phyloP scores from a whole-genome alignment of 805 yeast genomes.

The Maudiozyma serrabonitensis region DNA sequence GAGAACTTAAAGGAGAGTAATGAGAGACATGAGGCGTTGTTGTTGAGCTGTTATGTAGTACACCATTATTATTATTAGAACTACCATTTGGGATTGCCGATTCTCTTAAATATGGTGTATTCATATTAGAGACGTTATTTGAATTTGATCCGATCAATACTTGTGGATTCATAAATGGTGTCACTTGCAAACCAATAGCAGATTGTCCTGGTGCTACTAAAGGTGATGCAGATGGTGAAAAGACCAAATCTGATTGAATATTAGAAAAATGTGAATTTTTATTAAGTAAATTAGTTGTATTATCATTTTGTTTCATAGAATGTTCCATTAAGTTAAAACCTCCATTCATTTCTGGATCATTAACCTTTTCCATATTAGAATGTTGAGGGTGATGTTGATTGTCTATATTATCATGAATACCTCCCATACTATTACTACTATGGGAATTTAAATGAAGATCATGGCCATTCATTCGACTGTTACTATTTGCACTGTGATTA shows the following conservation, averaged over 20 bases:
- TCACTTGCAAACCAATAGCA: constrained; percentile 5
- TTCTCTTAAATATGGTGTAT: constrained; percentile 4
- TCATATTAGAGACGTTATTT: not conserved
- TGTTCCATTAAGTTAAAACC: not conserved
- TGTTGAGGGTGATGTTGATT: too few relatives aligned
- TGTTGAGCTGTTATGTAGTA: not conserved
- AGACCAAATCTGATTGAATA: constrained; percentile 3
- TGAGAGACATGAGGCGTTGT: constrained; percentile 1
- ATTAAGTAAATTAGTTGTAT: not conserved
- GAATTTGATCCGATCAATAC: not conserved
- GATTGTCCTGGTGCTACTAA: constrained; percentile 6
- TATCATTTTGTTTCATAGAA: not conserved
- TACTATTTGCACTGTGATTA: not conserved
- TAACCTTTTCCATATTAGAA: not conserved
- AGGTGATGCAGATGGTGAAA: constrained; percentile 9
- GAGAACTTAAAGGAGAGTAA: constrained; percentile 49
- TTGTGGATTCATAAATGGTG: constrained; percentile 10
- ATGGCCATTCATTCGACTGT: too few relatives aligned
- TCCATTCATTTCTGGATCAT: not conserved
- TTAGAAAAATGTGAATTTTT: not conserved
- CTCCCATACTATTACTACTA: not conserved
- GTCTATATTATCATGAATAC: not conserved
- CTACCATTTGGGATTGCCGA: not conserved
- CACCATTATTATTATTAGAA: not conserved
- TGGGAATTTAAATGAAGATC: too few relatives aligned